Base-by-base conservation (phyloP, 2,329 filamentous ascomycete genomes). In the Anisogramma anomala region DNA sequence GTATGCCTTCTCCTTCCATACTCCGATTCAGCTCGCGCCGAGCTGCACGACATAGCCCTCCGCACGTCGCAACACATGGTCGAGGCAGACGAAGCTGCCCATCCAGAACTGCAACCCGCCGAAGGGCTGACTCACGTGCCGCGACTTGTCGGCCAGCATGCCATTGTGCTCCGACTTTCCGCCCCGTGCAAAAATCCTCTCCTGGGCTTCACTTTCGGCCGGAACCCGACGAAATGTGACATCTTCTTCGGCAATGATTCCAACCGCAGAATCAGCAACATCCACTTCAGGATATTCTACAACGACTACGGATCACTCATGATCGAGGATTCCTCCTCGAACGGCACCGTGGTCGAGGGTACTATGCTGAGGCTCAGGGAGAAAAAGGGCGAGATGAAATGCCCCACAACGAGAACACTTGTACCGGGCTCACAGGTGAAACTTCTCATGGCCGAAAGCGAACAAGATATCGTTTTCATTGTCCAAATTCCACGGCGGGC, bases 291-390 rank as follows among this genome's bases (percentile, higher is more conserved):
- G 39, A 94, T 98, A 47, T 94, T 82, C 55, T 71, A 94, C 52
- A 98, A 93, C 53, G 68, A 78, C n/a, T 77, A 84, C 48, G 85
- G 83, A 20, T 79, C 84, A 42, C 71, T 95, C 49, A 94, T 98
- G 86, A 67, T 96, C 10, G 81, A 94, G 58, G 91, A 98, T 56
- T 74, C 79, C 56, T 96, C 91, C 0, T 95, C 87, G n/a, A 98
- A 96, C 54, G 91, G 91, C 20, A 96, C 91, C 3, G 69, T 85
- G 45, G 85, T 96, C 42, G 88, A 96, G 60, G 71, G 75, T 18
- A 66, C 68, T 14, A 65, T 85, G 26, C 68, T 98, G 51, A 66
- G 62, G 36, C 53, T 56, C 17, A 62, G 64, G 35, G 42, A 55
- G 48, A 59, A 52, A 44, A 63, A 40, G 22, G 37, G 30, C 14